phyloP scores from a whole-genome alignment of 2,329 filamentous ascomycete genomes.

The Macrophomina pseudophaseolina region DNA sequence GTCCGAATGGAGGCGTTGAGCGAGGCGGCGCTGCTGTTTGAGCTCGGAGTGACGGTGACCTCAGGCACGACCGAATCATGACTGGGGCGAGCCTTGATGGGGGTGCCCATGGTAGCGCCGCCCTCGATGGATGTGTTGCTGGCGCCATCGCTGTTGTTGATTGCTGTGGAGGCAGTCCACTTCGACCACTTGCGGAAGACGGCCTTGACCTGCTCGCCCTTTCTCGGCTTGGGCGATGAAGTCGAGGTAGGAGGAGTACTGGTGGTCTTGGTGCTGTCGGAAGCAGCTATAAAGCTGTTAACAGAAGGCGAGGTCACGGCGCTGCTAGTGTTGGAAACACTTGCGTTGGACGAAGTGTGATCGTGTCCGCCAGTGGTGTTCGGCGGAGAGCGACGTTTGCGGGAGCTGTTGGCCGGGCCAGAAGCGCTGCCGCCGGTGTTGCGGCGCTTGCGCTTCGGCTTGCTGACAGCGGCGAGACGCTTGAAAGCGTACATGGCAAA shows the following conservation, averaged over 20 bases:
- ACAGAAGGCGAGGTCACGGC: background rate
- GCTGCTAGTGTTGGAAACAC: background rate
- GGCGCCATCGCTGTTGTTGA: background rate
- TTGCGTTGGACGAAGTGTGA: too few species aligned
- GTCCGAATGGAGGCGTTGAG: constrained; percentile 6
- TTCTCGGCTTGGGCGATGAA: background rate
- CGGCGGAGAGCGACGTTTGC: background rate
- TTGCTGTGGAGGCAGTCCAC: background rate
- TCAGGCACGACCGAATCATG: background rate
- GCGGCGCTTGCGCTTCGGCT: background rate
- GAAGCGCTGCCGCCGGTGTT: background rate
- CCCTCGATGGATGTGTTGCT: background rate
- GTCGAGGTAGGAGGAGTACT: background rate
- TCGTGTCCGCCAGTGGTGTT: background rate
- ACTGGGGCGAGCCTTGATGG: too few species aligned
- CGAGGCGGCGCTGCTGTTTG: constrained; percentile 4
- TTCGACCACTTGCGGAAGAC: background rate
- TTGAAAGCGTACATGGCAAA: background rate
- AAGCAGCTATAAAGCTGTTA: background rate
- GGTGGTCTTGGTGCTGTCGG: background rate
- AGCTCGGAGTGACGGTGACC: background rate
- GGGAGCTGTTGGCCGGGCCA: background rate
- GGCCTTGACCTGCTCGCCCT: background rate
- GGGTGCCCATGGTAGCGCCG: background rate
- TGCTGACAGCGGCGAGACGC: background rate